Evolutionary conservation across 2,329 filamentous ascomycete genomes (phyloP), one percentile per base, ranked within the genome.

Genomic region (Hypoxylon sp.): DNA sequence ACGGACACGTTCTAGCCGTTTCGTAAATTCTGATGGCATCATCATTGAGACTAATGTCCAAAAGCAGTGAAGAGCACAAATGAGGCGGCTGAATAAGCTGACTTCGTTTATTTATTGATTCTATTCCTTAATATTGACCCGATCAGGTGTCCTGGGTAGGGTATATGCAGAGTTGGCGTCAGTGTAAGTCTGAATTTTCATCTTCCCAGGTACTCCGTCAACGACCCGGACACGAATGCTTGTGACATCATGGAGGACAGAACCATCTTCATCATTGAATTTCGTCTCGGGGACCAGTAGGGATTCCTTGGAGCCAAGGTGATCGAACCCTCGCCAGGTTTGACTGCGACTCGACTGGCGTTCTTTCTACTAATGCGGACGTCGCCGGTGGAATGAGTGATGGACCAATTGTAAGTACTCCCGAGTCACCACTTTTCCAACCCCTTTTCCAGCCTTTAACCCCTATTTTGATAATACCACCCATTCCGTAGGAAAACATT

Each of bases 231-330:
- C 20, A 49, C 52, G 0, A 44, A 56, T 34, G 55, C 59, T 59
- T 58, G 55, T 47, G 55, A 58, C 47, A 58, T 58, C 47, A 58
- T 51, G 47, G 55, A 58, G 39, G 73, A 74, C 68, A 74, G 72
- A 70, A 69, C 71, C 44, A 69, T 74, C 37, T 59, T 73, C 41
- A 62, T 74, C 47, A 64, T 74, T 17, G 63, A 67, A 46, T 46
- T 68, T 7, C 70, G 72, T 44, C 64, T 73, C 1, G 73, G 73
- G 17, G 67, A 72, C 6, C 15, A 59, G n/a, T 62, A 60, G 17
- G 73, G 73, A 22, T 72, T 63, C 55, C 67, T 74, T n/a, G 71
- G 72, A 20, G 65, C 67, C 46, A 57, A 61, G 50, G 32, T 63
- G 6, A 46, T 67, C 26, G 37, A 54, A 47, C 8, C 13, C 1